Evolutionary conservation across 371 early-diverging fungal genomes (phyloP).

Genomic region (Chytridium lagenaria): DNA sequence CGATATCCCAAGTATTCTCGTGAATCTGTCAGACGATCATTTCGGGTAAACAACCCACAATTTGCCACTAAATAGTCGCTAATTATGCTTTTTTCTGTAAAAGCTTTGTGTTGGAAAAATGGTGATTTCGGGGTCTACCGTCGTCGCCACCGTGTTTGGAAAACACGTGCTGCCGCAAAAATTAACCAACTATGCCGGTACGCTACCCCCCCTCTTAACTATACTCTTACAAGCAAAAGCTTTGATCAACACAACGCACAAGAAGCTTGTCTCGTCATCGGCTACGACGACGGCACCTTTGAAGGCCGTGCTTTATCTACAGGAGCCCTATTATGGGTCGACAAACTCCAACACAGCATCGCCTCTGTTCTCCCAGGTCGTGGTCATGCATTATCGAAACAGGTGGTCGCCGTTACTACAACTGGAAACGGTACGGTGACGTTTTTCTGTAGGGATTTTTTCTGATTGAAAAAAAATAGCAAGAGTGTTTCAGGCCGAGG

Average conservation of each 20-base stretch:
- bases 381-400: background rate
- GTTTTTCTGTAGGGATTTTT: too few species aligned
- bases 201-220: background rate
- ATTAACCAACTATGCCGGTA: background rate
- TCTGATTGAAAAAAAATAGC: too few species aligned
- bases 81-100: background rate
- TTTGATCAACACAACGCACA: background rate
- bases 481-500: too few species aligned
- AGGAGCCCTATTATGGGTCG: slow-evolving; percentile 20
- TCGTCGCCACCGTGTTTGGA: background rate
- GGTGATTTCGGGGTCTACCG: background rate
- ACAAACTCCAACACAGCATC: background rate
- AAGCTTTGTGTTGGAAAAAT: slow-evolving; percentile 5
- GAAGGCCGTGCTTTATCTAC: slow-evolving; percentile 12
- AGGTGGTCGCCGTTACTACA: background rate
- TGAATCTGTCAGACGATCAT: background rate
- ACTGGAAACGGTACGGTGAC: too few species aligned
- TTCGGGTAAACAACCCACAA: background rate
- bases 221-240: background rate
- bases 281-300: slow-evolving; percentile 22
- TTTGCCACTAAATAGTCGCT: too few species aligned
- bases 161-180: background rate
- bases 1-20: background rate
- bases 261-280: background rate
- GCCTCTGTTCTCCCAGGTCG: background rate